phyloP scores from a whole-genome alignment of 148 eudicot genomes.

The Fagopyrum esculentum region DNA sequence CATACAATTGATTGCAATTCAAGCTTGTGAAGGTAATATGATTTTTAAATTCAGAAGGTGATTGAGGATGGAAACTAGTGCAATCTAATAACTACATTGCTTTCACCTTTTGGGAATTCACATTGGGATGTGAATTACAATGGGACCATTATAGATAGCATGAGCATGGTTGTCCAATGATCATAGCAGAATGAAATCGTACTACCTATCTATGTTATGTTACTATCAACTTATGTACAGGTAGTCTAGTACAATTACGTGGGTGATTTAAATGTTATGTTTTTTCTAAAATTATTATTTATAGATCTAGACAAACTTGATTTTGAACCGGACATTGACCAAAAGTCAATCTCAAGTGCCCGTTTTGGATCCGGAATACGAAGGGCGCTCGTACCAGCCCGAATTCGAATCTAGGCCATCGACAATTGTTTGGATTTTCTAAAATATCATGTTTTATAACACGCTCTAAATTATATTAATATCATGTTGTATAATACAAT shows the following conservation, averaged over 20 bases:
- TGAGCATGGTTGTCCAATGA: not conserved
- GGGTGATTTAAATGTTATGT: too few species aligned
- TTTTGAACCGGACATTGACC: too few species aligned
- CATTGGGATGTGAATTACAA: not conserved
- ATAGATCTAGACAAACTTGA: too few species aligned
- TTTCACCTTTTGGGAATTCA: not conserved
- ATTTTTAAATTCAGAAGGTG: not conserved
- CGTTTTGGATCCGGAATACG: too few species aligned
- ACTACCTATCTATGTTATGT: slow-evolving; percentile 5
- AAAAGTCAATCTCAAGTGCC: too few species aligned
- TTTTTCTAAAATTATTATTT: too few species aligned
- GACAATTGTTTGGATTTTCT: too few species aligned
- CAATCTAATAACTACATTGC: not conserved
- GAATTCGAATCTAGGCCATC: too few species aligned
- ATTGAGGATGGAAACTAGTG: not conserved
- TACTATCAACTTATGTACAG: slow-evolving; percentile 2
- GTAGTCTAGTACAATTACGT: not conserved
- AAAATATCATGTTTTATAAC: too few species aligned
- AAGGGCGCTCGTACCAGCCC: too few species aligned
- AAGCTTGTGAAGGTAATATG: not conserved
- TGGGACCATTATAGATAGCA: not conserved
- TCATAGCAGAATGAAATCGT: not conserved
- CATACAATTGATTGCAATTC: not conserved
- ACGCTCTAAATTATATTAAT: too few species aligned
- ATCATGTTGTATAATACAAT: too few species aligned